Base-by-base conservation (phyloP, 2,329 filamentous ascomycete genomes). In the Alternaria solani region DNA sequence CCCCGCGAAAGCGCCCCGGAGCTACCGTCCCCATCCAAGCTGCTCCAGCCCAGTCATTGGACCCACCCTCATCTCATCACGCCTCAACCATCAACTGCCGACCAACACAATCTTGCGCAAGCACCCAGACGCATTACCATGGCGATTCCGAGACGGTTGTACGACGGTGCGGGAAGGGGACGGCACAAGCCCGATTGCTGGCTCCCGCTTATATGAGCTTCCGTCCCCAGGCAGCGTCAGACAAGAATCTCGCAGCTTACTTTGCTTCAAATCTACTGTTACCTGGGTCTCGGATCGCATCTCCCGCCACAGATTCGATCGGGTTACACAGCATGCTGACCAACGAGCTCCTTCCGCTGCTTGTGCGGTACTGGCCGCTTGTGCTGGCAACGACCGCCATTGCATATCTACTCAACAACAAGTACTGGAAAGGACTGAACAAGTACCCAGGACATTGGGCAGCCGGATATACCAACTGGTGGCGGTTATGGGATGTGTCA, bases 391-490 rank as follows among this genome's bases (percentile, higher is more conserved):
- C 71, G 7, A 52, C 70, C 23, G 38, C 79, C 5, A 66, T 73
- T 32, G 70, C 72, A 16, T 75, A 78, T 46, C 68, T 82, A 2
- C 51, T 82, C 4, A 75, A 74, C 63, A 84, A 84, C 69, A 83
- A 83, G 57, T 83, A 78, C 68, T 75, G 79, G 74, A 80, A 81
- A 69, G 89, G 89, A 6, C 79, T 93, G 59, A 87, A 89, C 77
- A 88, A 85, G 71, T 92, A 92, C 67, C 91, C 92, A 0, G 92
- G 91, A 0, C 91, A 89, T 0, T 82, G 88, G 57, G 71, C 92
- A 42, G 92, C 91, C 20, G 88, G 80, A 4, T 82, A 87, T 55
- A 91, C 89, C 12, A 87, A 94, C 72, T 88, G 87, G 84, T 94
- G 91, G 91, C 84, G 91, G 20, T 87, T 93, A 63, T 84, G 85